These are phyloP conservation scores for Lobosporangium transversale DNA, from an alignment of 192 early-diverging fungal genomes.

Conservation along the genomic window DNA sequence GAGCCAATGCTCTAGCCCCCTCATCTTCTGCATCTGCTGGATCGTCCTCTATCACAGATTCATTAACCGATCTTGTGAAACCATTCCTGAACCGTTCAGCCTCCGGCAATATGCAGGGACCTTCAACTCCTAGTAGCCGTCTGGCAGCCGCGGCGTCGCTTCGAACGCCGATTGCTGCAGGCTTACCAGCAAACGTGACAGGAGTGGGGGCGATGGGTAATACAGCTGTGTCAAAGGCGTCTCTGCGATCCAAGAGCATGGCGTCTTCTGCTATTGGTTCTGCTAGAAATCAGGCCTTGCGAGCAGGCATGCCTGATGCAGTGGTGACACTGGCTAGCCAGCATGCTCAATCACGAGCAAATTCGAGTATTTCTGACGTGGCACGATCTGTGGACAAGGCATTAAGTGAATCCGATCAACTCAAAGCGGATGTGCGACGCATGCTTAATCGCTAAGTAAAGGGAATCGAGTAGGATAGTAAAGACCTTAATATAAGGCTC, in stretches of 20 bases:
- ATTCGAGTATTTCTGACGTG: conserved; percentile 35
- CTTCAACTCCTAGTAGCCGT: conserved; percentile 17
- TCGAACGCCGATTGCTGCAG: conserved; percentile 46
- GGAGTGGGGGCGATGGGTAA: conserved; percentile 41
- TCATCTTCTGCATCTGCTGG: background rate
- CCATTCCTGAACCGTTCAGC: conserved; percentile 27
- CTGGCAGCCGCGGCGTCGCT: conserved; percentile 31
- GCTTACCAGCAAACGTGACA: conserved; percentile 26
- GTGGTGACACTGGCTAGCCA: conserved; percentile 32
- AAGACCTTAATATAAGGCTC: no score
- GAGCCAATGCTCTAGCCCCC: background rate
- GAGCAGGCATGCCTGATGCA: conserved; percentile 16
- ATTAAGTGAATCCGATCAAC: conserved; percentile 32
- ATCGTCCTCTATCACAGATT: conserved; percentile 25
- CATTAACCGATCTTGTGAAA: conserved; percentile 29
- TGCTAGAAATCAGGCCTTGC: conserved; percentile 32
- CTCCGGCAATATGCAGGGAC: conserved; percentile 24
- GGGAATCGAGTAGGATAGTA: no score
- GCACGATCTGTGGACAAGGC: conserved; percentile 33
- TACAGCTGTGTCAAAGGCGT: conserved; percentile 33
- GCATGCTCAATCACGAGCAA: conserved; percentile 35
- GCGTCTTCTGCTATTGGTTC: conserved; percentile 39
- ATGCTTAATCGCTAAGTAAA: conserved; percentile 38
- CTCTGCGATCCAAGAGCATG: conserved; percentile 36
- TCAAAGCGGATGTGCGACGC: conserved; percentile 43